Percentiles rank a stretch among this genome's conserved stretches.
Conservation (phyloP, 208 protist species). For the Leishmania tarentolae region DNA sequence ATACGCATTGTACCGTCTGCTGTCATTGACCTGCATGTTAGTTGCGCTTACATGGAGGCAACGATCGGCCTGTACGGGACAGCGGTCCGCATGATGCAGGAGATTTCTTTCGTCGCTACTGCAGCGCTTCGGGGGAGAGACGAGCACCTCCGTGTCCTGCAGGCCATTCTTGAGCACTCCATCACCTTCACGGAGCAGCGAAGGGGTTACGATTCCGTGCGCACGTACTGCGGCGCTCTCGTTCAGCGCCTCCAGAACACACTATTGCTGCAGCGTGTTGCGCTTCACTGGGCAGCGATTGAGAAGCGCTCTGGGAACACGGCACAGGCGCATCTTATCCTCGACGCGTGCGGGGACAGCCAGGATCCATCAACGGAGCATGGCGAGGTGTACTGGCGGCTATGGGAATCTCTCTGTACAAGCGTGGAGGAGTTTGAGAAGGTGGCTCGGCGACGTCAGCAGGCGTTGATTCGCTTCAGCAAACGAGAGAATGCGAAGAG, state of each 20-base stretch:
- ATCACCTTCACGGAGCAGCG: conserved; percentile 47
- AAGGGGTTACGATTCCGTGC: conserved; percentile 48
- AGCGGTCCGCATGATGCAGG: conserved; percentile 46
- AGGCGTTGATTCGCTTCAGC: conserved; percentile 52
- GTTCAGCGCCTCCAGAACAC: conserved; percentile 34
- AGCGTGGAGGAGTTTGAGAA: conserved; percentile 63
- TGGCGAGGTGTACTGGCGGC: conserved; percentile 68
- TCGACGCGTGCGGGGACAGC: conserved; percentile 72
- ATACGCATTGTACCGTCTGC: conserved; percentile 34
- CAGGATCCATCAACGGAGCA: conserved; percentile 61
- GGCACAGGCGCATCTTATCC: conserved; percentile 51
- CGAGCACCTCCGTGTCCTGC: conserved; percentile 38
- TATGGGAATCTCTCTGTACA: conserved; percentile 78
- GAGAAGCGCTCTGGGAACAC: conserved; percentile 66
- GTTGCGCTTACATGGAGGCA: conserved; percentile 64
- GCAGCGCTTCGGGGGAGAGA: conserved; percentile 10
- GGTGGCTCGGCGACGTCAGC: conserved; percentile 61
- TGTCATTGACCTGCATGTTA: conserved; percentile 57
- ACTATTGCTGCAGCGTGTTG: conserved; percentile 60
- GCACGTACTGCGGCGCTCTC: conserved; percentile 45
- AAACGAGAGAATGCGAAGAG: neutral
- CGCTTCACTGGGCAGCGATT: conserved; percentile 77
- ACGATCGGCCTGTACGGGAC: conserved; percentile 55
- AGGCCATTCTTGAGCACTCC: conserved; percentile 55
- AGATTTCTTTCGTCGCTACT: conserved; percentile 31